These are phyloP conservation scores for Hyphopichia homilentoma DNA, from an alignment of 805 yeast genomes.

Conservation along the genomic window DNA sequence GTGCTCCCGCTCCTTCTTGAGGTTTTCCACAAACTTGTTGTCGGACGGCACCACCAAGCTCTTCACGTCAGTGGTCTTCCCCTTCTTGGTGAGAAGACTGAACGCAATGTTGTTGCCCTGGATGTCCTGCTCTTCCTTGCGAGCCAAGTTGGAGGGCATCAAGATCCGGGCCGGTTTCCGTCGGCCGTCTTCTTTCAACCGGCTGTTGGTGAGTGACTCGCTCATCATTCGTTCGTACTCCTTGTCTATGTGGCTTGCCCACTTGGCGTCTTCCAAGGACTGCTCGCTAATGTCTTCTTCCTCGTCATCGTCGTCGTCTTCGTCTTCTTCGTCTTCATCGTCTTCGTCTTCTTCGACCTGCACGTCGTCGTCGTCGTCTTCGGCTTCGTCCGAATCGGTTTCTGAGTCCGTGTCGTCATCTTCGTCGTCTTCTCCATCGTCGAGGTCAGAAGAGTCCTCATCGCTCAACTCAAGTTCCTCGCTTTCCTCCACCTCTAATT, in stretches of 20 bases:
- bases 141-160: no score
- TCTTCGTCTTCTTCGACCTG: conserved; percentile 11
- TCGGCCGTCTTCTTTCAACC: no score
- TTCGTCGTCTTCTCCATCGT: conserved; percentile 16
- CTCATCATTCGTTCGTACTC: conserved; percentile 1
- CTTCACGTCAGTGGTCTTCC: conserved; percentile 42
- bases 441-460: conserved; percentile 17
- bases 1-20: conserved; percentile 48
- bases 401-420: conserved; percentile 27
- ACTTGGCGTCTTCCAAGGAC: neutral
- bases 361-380: conserved; percentile 4
- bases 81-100: conserved; percentile 53
- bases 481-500: conserved; percentile 7
- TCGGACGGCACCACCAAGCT: conserved; percentile 50
- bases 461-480: conserved; percentile 12
- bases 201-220: neutral
- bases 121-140: no score
- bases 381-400: conserved; percentile 13
- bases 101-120: conserved; percentile 41
- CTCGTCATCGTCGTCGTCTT: conserved; percentile 12
- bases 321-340: conserved; percentile 14
- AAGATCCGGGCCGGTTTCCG: no score
- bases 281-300: conserved; percentile 10
- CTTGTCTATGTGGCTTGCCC: neutral
- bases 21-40: conserved; percentile 50